These are phyloP conservation scores for Dryadomyces quercus-mongolicae DNA, from an alignment of 2,329 filamentous ascomycete genomes.

Conservation along the genomic window DNA sequence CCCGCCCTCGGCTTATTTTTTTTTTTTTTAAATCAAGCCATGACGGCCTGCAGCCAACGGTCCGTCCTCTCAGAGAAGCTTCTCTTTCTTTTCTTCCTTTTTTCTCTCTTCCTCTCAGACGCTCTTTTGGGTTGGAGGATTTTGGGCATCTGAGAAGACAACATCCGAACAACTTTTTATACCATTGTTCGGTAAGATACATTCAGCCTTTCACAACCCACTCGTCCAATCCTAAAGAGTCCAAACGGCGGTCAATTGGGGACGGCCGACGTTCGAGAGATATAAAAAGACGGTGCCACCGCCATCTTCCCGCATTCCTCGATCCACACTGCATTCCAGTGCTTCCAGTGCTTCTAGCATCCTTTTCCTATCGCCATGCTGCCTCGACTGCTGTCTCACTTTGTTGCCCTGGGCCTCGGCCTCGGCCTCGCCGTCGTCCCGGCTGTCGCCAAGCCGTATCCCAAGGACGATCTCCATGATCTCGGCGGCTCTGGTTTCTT, in stretches of 20 bases:
- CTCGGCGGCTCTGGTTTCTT: conserved; percentile 35
- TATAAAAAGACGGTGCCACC: background rate
- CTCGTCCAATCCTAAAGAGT: no score
- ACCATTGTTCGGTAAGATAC: no score
- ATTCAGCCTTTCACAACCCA: no score
- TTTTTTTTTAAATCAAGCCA: background rate
- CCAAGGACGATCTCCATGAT: conserved; percentile 35
- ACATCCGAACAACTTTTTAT: no score
- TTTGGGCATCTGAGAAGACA: background rate
- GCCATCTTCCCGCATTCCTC: background rate
- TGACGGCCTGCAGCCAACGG: background rate
- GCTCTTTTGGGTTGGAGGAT: background rate
- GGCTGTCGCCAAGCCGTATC: conserved; percentile 33
- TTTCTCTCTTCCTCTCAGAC: background rate
- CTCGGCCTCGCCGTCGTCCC: conserved; percentile 7
- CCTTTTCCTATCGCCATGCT: background rate
- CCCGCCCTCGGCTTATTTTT: background rate
- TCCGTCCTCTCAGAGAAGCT: background rate
- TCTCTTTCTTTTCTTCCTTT: background rate
- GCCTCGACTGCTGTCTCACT: background rate
- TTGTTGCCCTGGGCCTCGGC: background rate
- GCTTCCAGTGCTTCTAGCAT: no score
- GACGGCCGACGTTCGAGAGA: no score
- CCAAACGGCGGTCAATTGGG: background rate
- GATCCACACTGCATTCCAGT: background rate